Evolutionary conservation across 2,329 filamentous ascomycete genomes (phyloP), one percentile per base, ranked within the genome.

Genomic region (Onygena corvina): DNA sequence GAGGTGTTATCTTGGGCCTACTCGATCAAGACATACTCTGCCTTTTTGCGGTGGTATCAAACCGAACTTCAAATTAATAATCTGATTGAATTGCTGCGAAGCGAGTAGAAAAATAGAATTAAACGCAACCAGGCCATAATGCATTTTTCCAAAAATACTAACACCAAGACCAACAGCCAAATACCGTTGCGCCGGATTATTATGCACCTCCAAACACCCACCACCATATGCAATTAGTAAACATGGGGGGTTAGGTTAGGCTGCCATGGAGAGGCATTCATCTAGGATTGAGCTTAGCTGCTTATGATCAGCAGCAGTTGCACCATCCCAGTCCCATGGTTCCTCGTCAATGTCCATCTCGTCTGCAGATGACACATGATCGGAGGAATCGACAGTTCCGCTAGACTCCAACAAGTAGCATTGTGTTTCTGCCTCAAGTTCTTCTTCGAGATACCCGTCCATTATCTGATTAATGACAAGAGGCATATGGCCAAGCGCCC

Each of bases 401-500:
- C 18, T 48, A 6, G 47, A 47, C 14, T 48, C 47, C 12, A 51
- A 48, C 1, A 58, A 27, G 5, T 61, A 61, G 49, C 63, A 64
- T 51, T 65, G 61, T 14, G 61, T 64, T 52, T 68, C 65, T 3
- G 61, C 62, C 52, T 87, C 84, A 11, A 87, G 71, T 62, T 88
- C 84, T 49, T 83, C 83, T 60, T 92, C 86, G 27, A 84, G 74
- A 59, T 85, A 88, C 4, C 76, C 76, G 53, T 80, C 77, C 58
- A 82, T 71, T 40, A 94, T 79, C 48, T 80, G 75, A 35, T 84
- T 81, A 23, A 80, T 76, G 31, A 94, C 71, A 20, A 86, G 73
- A 0, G 86, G 86, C 68, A 92, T 89, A 52, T 86, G 80, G 7
- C 81, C 80, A 54, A 94, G 74, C 52, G 85, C 82, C 21, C 77